Percentiles rank a stretch among this genome's conserved stretches.
phyloP scores from a whole-genome alignment of 2,329 filamentous ascomycete species.

The Colletotrichum filicis region DNA sequence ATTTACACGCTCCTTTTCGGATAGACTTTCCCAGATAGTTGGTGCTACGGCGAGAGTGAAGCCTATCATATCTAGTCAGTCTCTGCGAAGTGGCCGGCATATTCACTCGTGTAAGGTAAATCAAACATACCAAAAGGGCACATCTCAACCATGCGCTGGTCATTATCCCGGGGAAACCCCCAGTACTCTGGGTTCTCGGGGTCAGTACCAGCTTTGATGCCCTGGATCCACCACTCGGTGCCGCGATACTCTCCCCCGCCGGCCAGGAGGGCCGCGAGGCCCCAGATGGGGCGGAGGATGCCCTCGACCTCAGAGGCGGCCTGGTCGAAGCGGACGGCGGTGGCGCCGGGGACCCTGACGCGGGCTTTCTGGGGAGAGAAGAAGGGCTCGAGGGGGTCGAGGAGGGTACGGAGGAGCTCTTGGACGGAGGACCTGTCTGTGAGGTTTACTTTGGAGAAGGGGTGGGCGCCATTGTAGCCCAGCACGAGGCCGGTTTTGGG shows the following conservation, averaged over 20 bases:
- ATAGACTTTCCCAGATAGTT: conserved; percentile 74
- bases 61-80: conserved; percentile 47
- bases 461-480: conserved; percentile 64
- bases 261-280: conserved; percentile 75
- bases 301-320: conserved; percentile 82
- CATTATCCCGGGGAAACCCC: conserved; percentile 80
- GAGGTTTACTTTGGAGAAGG: conserved; percentile 64
- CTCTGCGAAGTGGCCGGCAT: no score
- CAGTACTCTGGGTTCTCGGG: conserved; percentile 78
- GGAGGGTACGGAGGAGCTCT: conserved; percentile 68
- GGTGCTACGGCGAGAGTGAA: conserved; percentile 78
- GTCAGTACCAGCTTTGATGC: conserved; percentile 77
- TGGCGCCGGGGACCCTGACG: conserved; percentile 74
- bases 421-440: conserved; percentile 67
- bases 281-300: conserved; percentile 81
- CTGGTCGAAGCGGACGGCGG: conserved; percentile 82
- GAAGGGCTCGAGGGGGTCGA: conserved; percentile 77
- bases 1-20: conserved; percentile 70
- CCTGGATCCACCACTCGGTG: conserved; percentile 75
- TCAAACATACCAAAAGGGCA: conserved; percentile 71
- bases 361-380: conserved; percentile 75
- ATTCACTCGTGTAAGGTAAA: no score
- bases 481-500: conserved; percentile 47
- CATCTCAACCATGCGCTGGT: conserved; percentile 89
- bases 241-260: conserved; percentile 74